Conservation (phyloP, 2,329 filamentous ascomycete genomes). For the Annulohypoxylon truncatum region DNA sequence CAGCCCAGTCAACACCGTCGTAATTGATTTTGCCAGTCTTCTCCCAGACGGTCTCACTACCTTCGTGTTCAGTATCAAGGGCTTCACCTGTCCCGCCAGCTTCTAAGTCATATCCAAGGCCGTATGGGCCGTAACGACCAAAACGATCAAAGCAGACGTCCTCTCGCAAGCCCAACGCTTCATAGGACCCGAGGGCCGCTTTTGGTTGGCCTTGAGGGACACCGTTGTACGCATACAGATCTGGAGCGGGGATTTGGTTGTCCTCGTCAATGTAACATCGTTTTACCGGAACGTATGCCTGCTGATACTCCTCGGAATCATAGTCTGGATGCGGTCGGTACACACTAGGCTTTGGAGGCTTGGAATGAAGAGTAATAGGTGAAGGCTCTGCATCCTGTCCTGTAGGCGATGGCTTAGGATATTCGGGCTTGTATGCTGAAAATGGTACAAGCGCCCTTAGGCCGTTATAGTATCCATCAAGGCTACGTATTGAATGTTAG, state of each 20-base stretch:
- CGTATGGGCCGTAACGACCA: constrained; percentile 85
- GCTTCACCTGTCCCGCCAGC: constrained; percentile 78
- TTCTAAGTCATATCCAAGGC: constrained; percentile 80
- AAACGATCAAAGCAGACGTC: constrained; percentile 91
- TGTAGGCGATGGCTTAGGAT: constrained; percentile 62
- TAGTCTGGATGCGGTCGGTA: constrained; percentile 80
- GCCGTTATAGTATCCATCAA: constrained; percentile 84
- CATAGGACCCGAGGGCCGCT: constrained; percentile 80
- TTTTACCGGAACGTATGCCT: constrained; percentile 64
- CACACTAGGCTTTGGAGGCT: constrained; percentile 58
- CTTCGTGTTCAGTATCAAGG: constrained; percentile 77
- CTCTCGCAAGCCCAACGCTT: constrained; percentile 76
- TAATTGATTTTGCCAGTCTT: constrained; percentile 68
- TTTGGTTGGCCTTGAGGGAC: constrained; percentile 82
- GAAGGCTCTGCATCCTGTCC: constrained; percentile 34
- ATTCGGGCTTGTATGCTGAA: constrained; percentile 76
- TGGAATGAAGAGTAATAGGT: constrained; percentile 48
- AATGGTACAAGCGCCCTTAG: constrained; percentile 75
- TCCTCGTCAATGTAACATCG: constrained; percentile 73
- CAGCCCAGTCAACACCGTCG: constrained; percentile 65
- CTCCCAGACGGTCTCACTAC: constrained; percentile 70
- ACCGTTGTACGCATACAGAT: constrained; percentile 75
- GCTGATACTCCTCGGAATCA: constrained; percentile 65
- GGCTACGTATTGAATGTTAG: constrained; percentile 60
- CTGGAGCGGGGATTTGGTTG: constrained; percentile 67